Conservation (phyloP, 208 protist species). For the Wallacemonas sp. region DNA sequence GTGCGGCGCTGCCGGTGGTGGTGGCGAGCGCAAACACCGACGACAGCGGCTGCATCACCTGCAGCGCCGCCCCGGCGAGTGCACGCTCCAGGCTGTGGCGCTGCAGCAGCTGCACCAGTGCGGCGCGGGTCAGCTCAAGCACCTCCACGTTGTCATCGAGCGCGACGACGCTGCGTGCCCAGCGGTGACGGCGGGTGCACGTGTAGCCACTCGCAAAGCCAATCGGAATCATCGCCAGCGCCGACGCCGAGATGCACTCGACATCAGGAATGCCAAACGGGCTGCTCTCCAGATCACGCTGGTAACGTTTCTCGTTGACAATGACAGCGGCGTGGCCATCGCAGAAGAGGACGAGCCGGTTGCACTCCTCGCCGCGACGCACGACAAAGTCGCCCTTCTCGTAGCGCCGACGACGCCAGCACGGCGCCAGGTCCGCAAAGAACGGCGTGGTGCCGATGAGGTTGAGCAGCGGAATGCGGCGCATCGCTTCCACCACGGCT, state of each 20-base stretch:
- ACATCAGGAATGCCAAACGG: slow-evolving; percentile 12
- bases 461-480: slow-evolving; percentile 38
- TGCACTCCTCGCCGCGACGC: slow-evolving; percentile 71
- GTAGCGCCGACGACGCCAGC: slow-evolving; percentile 49
- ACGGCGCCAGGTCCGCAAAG: slow-evolving; percentile 22
- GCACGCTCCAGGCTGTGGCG: slow-evolving; percentile 46
- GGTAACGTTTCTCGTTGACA: slow-evolving; percentile 29
- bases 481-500: slow-evolving; percentile 43
- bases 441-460: slow-evolving; percentile 31
- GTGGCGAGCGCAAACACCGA: not conserved
- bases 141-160: slow-evolving; percentile 69
- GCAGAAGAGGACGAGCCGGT: slow-evolving; percentile 64
- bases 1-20: slow-evolving; percentile 7
- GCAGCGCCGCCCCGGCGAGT: slow-evolving; percentile 55
- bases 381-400: slow-evolving; percentile 56
- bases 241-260: not conserved
- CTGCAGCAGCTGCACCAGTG: slow-evolving; percentile 64
- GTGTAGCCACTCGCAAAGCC: slow-evolving; percentile 77
- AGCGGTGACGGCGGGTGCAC: slow-evolving; percentile 75
- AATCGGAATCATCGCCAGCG: slow-evolving; percentile 28
- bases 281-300: not conserved
- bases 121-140: slow-evolving; percentile 62
- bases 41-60: slow-evolving; percentile 77
- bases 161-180: slow-evolving; percentile 61
- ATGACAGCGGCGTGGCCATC: slow-evolving; percentile 61